These are phyloP conservation scores for Monosporascus sp. DNA, from an alignment of 2,329 filamentous ascomycete genomes.

Conservation along the genomic window DNA sequence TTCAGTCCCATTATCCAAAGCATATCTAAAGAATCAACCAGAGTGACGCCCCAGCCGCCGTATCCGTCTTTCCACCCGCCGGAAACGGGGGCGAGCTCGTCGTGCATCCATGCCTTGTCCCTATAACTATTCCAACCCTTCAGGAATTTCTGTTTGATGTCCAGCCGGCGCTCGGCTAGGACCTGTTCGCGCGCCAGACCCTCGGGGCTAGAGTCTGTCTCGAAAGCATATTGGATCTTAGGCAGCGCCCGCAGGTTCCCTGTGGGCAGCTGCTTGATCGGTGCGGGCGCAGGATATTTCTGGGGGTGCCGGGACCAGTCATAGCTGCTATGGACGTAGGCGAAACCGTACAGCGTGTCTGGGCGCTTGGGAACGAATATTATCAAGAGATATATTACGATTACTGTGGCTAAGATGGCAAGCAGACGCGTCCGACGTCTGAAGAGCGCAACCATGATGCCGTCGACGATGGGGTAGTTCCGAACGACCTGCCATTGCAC, in stretches of 20 bases:
- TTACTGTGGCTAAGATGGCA: constrained; percentile 11
- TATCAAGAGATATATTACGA: constrained; percentile 21
- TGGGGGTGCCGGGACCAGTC: constrained; percentile 22
- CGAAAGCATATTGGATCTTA: constrained; percentile 22
- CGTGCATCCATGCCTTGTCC: constrained; percentile 44
- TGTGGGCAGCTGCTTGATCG: constrained; percentile 18
- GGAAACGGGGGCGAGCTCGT: constrained; percentile 45
- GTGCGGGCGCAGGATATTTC: constrained; percentile 19
- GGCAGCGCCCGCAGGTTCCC: constrained; percentile 18
- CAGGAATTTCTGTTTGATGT: constrained; percentile 37
- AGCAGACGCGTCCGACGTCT: constrained; percentile 19
- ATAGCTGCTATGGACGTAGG: constrained; percentile 21
- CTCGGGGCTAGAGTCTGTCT: constrained; percentile 18
- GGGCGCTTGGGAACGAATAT: constrained; percentile 18
- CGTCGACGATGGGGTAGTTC: constrained; percentile 8
- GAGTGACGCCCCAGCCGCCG: constrained; percentile 51
- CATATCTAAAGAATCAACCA: constrained; percentile 56
- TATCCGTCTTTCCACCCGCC: constrained; percentile 42
- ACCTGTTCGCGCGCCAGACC: constrained; percentile 18
- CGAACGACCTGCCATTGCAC: constrained; percentile 20
- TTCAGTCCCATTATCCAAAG: constrained; percentile 57
- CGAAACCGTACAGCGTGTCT: constrained; percentile 20
- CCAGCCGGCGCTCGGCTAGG: constrained; percentile 23
- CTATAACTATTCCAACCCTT: constrained; percentile 47
- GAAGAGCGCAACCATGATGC: constrained; percentile 18